Percentiles rank a stretch among this genome's conserved stretches.
Conservation (phyloP, 2,329 filamentous ascomycete species). For the Apiospora hydei region DNA sequence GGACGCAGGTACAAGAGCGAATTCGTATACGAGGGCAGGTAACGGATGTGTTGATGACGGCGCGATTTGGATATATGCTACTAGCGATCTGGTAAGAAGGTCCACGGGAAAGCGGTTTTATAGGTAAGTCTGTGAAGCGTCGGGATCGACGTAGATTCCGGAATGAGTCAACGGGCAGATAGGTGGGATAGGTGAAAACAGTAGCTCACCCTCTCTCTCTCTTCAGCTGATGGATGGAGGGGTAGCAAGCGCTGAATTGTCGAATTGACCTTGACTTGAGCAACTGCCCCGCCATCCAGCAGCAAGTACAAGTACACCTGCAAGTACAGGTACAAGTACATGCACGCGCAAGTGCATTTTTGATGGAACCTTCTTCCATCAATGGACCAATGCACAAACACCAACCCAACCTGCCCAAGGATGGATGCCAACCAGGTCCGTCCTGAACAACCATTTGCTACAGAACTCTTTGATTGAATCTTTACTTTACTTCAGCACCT, state of each 20-base stretch:
- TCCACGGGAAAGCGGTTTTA: background rate
- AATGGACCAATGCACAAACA: background rate
- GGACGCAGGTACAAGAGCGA: background rate
- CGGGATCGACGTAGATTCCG: background rate
- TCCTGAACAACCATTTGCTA: background rate
- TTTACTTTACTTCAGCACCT: background rate
- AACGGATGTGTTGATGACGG: background rate
- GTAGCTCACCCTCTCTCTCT: background rate
- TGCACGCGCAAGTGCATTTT: background rate
- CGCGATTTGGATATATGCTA: background rate
- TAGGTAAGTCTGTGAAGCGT: background rate
- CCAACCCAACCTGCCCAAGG: background rate
- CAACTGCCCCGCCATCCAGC: background rate
- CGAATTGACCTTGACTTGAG: background rate
- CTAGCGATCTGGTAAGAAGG: background rate
- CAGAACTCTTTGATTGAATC: background rate
- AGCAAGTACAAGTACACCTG: background rate
- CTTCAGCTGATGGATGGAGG: conserved; percentile 19
- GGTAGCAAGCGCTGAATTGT: conserved; percentile 4
- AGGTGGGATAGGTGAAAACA: conserved; percentile 8
- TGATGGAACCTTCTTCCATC: background rate
- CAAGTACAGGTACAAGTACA: background rate
- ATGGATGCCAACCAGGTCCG: background rate
- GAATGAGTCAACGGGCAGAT: conserved; percentile 17
- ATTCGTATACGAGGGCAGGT: background rate